Evolutionary conservation across 352 stramenopile species (phyloP).

Genomic region (Albugo laibachii): DNA sequence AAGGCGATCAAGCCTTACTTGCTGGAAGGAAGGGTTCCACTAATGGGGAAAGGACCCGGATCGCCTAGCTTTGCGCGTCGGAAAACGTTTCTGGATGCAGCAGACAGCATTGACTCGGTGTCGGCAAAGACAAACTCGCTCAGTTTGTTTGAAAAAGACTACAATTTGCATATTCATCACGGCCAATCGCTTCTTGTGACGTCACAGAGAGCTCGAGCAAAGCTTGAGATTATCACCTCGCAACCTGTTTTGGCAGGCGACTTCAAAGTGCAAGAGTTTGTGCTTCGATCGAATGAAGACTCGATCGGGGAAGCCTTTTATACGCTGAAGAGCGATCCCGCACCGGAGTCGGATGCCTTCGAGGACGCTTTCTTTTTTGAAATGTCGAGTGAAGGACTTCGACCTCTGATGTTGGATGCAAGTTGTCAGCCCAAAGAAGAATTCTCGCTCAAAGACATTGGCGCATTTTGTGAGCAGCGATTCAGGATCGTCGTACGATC

Average conservation of each 20-base stretch:
- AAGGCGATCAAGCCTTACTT: constrained; percentile 25
- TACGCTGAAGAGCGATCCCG: constrained; percentile 26
- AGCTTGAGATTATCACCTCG: constrained; percentile 27
- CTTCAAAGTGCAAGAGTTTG: constrained; percentile 39
- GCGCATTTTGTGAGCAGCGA: constrained; percentile 16
- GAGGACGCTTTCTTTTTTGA: constrained; percentile 43
- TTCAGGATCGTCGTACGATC: constrained; percentile 44
- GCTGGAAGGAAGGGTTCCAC: constrained; percentile 35
- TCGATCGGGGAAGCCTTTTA: constrained; percentile 34
- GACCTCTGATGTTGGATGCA: constrained; percentile 22
- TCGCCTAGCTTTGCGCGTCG: constrained; percentile 65
- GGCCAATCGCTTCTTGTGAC: too few relatives aligned
- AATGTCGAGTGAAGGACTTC: constrained; percentile 11
- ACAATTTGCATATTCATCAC: constrained; percentile 2
- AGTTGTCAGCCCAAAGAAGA: constrained; percentile 30
- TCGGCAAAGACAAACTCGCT: constrained; percentile 4
- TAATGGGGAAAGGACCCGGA: constrained; percentile 68
- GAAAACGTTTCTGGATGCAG: constrained; percentile 24
- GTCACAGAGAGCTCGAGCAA: constrained; percentile 19
- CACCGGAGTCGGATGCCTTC: constrained; percentile 16
- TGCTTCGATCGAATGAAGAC: constrained; percentile 41
- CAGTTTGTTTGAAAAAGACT: constrained; percentile 21
- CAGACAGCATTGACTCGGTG: constrained; percentile 11
- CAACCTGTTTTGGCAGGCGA: constrained; percentile 38
- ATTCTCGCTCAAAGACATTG: constrained; percentile 17